Evolutionary conservation across 2,329 filamentous ascomycete genomes (phyloP), one percentile per base, ranked within the genome.

Genomic region (Hirsutella rhossiliensis): DNA sequence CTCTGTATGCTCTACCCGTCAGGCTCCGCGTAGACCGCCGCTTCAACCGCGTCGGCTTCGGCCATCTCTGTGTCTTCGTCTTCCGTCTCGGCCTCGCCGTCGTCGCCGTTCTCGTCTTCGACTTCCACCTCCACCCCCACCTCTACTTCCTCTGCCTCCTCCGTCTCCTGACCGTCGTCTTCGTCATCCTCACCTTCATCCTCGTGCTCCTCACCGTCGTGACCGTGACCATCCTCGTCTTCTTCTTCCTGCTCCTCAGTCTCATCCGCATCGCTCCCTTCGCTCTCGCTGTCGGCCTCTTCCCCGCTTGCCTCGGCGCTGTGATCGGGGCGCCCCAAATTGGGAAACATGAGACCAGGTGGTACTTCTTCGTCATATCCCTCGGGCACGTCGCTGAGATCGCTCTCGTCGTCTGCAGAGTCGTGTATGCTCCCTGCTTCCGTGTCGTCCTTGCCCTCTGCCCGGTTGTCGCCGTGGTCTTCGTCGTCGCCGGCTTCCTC

Each of bases 381-480:
- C 4, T 72, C 62, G 23, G 77, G 68, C 5, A 80, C 73, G 48
- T 84, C 81, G 43, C 78, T 84, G 0, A 84, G 65, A 48, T 84
- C 80, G 54, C 79, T 84, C 58, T 84, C 80, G 44, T 82, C 78
- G 48, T 84, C 80, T 0, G 76, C 80, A 36, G 74, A 80, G 47
- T 82, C 78, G 47, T 80, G 75, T 8, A 80, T 62, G 47, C 76
- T 85, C 6, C 73, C 75, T 0, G 71, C 46, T 15, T 57, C 57
- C 34, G 57, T 56, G 19, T 59, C 53, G 31, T 54, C 50, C 40
- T 53, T 55, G 48, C 50, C 58, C 42, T 47, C 60, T 57, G 47
- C 23, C 27, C 43, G 60, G 51, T 23, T 56, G 53, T 36, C 57
- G 55, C 47, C 55, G 6, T 50, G 50, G 43, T 49, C 59, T 31